These are phyloP conservation scores for Lupinus albus DNA, from an alignment of 306 rosid species.

Conservation along the genomic window DNA sequence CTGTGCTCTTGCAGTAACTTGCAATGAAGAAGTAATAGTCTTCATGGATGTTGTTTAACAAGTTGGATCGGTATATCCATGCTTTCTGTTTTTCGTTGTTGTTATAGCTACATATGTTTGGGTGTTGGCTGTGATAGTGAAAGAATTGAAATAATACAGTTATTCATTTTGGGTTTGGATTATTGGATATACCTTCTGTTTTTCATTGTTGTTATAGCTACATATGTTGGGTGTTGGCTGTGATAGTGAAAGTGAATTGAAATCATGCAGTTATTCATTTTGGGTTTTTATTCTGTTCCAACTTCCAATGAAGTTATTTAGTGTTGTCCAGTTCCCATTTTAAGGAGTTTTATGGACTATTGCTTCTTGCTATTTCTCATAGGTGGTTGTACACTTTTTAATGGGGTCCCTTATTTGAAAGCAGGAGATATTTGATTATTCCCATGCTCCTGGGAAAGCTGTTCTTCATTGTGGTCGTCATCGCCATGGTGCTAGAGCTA, in stretches of 20 bases:
- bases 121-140: too few relatives aligned
- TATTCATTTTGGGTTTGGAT: neutral
- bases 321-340: constrained; percentile 24
- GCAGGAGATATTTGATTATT: constrained; percentile 62
- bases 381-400: constrained; percentile 50
- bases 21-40: neutral
- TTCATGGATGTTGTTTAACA: constrained; percentile 25
- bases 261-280: constrained; percentile 34
- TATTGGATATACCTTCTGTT: too few relatives aligned
- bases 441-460: constrained; percentile 59
- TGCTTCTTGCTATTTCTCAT: constrained; percentile 42
- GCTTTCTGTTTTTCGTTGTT: neutral
- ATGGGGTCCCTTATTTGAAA: constrained; percentile 51
- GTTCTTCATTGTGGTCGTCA: constrained; percentile 71
- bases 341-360: constrained; percentile 40
- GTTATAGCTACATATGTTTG: too few relatives aligned
- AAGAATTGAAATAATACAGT: too few relatives aligned
- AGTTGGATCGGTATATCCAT: constrained; percentile 7
- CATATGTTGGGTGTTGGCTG: constrained; percentile 21
- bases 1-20: constrained; percentile 14
- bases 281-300: constrained; percentile 30
- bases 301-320: constrained; percentile 29
- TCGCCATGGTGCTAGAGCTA: constrained; percentile 70
- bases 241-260: constrained; percentile 25
- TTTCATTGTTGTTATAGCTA: constrained; percentile 12